Evolutionary conservation across 768 basidiomycete genomes (phyloP).

Genomic region (Tephrocybe sp.): DNA sequence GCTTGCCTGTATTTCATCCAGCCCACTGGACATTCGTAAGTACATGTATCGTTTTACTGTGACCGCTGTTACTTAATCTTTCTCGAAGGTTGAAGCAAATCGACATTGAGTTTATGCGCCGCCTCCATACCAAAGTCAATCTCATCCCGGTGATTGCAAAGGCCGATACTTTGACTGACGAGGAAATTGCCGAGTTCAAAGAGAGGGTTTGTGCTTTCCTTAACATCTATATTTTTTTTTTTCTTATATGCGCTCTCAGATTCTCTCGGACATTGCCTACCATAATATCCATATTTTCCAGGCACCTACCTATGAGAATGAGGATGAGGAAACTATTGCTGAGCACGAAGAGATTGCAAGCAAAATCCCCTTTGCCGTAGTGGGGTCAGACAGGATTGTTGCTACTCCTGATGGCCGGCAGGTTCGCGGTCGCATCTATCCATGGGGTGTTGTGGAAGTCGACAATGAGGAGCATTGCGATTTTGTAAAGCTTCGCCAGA

Average conservation of each 20-base stretch:
- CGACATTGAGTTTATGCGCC: constrained; percentile 98
- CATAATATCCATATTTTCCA: constrained; percentile 99
- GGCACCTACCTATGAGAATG: constrained; percentile 95
- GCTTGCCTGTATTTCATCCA: constrained; percentile 99
- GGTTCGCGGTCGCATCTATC: constrained; percentile 94
- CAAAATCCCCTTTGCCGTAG: constrained; percentile 98
- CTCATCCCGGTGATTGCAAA: constrained; percentile 98
- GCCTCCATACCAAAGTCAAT: constrained; percentile 96
- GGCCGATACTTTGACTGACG: constrained; percentile 96
- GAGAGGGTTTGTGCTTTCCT: constrained; percentile 57
- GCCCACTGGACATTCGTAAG: constrained; percentile 96
- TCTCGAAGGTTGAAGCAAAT: constrained; percentile 86
- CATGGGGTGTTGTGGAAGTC: constrained; percentile 99
- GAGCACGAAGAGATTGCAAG: constrained; percentile 97
- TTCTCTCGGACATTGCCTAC: constrained; percentile 88
- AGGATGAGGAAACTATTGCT: constrained; percentile 96
- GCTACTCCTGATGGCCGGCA: constrained; percentile 82
- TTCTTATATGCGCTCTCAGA: constrained; percentile 40
- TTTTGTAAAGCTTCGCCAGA: constrained; percentile 98
- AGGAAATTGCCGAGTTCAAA: constrained; percentile 93
- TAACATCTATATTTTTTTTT: constrained; percentile 6
- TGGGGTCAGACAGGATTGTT: constrained; percentile 88
- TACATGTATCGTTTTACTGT: constrained; percentile 15
- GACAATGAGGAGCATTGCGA: constrained; percentile 99
- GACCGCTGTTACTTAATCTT: constrained; percentile 1